Conservation (phyloP, 257 asterid genomes). For the Penstemon davidsonii region DNA sequence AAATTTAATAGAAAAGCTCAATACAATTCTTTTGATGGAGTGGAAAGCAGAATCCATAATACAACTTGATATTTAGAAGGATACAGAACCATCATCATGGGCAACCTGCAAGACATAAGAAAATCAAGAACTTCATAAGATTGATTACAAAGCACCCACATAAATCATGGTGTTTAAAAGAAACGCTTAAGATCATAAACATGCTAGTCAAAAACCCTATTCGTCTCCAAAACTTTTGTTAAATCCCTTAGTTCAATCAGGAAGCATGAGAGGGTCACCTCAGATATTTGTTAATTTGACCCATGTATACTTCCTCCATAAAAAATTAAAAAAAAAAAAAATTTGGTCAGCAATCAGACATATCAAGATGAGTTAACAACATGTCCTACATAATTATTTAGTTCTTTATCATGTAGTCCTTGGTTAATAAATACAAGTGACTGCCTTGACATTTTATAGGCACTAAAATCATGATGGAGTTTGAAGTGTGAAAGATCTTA, state of each 20-base stretch:
- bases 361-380: neutral
- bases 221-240: too few relatives aligned
- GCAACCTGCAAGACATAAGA: constrained; percentile 59
- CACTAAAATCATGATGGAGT: constrained; percentile 4
- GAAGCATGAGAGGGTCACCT: neutral
- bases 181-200: too few relatives aligned
- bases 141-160: neutral
- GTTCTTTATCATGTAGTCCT: constrained; percentile 3
- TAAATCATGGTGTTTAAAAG: too few relatives aligned
- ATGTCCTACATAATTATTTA: neutral
- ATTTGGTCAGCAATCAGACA: neutral
- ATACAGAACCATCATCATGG: constrained; percentile 97
- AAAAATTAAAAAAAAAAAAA: too few relatives aligned
- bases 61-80: constrained; percentile 39
- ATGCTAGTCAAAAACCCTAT: too few relatives aligned
- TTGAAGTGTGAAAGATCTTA: neutral
- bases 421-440: neutral
- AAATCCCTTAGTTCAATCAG: too few relatives aligned
- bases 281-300: neutral
- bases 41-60: neutral
- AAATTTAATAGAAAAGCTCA: neutral
- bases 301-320: too few relatives aligned
- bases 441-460: neutral
- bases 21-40: neutral
- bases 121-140: constrained; percentile 18